Conservation (phyloP, 495 filamentous ascomycete species). For the Halenospora varia region DNA sequence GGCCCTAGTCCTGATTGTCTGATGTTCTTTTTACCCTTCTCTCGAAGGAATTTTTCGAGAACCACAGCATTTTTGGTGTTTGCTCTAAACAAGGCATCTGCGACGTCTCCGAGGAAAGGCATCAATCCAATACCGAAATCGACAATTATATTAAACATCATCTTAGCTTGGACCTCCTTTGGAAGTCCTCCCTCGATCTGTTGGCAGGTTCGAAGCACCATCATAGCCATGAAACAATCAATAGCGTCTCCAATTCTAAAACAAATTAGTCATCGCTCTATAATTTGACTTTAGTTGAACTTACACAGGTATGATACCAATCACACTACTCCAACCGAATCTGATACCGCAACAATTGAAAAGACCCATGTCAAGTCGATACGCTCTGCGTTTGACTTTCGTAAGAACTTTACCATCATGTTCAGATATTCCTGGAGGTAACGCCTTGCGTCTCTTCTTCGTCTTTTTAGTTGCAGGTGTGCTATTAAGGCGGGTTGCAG, state of each 20-base stretch:
- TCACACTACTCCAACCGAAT: conserved; percentile 42
- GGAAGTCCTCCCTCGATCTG: conserved; percentile 67
- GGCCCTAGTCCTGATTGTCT: not conserved
- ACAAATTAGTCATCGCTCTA: not conserved
- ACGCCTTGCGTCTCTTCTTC: conserved; percentile 46
- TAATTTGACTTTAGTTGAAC: conserved; percentile 25
- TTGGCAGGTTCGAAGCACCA: conserved; percentile 59
- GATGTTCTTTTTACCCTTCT: conserved; percentile 36
- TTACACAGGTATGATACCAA: conserved; percentile 73
- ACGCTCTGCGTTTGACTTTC: conserved; percentile 26
- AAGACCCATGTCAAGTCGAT: not conserved
- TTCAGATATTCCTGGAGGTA: conserved; percentile 63
- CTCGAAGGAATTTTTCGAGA: conserved; percentile 61
- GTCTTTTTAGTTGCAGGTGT: conserved; percentile 2
- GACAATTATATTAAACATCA: conserved; percentile 68
- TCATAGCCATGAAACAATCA: conserved; percentile 60
- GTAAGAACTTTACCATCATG: conserved; percentile 74
- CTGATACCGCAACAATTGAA: not conserved
- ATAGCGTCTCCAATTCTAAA: conserved; percentile 64
- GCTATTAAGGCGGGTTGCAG: not conserved
- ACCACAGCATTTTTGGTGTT: conserved; percentile 72
- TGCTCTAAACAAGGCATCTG: conserved; percentile 49
- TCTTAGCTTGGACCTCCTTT: conserved; percentile 43
- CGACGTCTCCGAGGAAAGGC: not conserved
- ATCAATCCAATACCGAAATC: conserved; percentile 56